Conservation (phyloP, 495 filamentous ascomycete genomes). For the Annulohypoxylon bovei region DNA sequence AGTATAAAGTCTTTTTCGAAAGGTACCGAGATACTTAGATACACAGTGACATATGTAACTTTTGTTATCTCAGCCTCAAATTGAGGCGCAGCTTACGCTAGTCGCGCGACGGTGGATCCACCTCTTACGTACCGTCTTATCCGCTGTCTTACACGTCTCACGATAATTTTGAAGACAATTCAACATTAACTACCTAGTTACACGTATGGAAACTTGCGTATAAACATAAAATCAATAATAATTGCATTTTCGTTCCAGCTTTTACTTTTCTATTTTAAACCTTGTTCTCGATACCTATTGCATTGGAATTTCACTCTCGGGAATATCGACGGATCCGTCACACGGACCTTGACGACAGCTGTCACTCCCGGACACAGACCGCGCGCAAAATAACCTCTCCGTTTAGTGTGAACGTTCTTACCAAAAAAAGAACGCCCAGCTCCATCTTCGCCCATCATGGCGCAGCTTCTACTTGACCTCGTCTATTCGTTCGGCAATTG, state of each 20-base stretch:
- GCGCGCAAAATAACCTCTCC: slow-evolving; percentile 9
- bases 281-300: background rate
- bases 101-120: slow-evolving; percentile 10
- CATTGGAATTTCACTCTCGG: background rate
- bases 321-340: slow-evolving; percentile 14
- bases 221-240: background rate
- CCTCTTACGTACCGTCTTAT: slow-evolving; percentile 21
- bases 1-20: background rate
- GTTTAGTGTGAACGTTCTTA: background rate
- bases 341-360: slow-evolving; percentile 8
- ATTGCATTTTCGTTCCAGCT: background rate
- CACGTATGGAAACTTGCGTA: slow-evolving; percentile 1
- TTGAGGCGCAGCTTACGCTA: slow-evolving; percentile 30
- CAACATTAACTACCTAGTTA: slow-evolving; percentile 12
- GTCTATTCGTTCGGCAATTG: slow-evolving; percentile 92
- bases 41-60: no score
- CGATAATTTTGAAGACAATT: slow-evolving; percentile 22
- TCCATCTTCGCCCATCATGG: slow-evolving; percentile 62
- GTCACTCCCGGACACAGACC: background rate
- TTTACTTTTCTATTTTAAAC: background rate
- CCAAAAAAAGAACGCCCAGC: background rate
- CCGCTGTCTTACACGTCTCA: slow-evolving; percentile 33
- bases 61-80: slow-evolving; percentile 22
- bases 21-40: background rate
- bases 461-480: slow-evolving; percentile 86